These are phyloP conservation scores for Ogataea pilisensis DNA, from an alignment of 805 yeast genomes.

Conservation along the genomic window DNA sequence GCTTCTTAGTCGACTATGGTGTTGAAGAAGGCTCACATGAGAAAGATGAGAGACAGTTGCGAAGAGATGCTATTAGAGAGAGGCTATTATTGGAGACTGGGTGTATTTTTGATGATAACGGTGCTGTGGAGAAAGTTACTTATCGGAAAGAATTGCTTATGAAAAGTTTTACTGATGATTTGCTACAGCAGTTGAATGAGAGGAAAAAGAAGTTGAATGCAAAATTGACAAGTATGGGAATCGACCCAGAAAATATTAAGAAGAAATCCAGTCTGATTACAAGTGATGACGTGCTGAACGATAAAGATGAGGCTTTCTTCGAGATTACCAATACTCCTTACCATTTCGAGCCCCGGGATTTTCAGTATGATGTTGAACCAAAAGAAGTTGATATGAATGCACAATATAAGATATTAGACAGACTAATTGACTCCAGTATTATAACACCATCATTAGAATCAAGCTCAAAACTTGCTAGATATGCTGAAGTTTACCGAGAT, in stretches of 20 bases:
- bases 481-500: constrained; percentile 11
- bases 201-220: neutral
- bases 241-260: neutral
- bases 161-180: neutral
- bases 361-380: neutral
- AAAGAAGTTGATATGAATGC: neutral
- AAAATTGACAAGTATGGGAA: neutral
- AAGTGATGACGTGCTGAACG: no score
- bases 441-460: no score
- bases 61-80: neutral
- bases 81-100: neutral
- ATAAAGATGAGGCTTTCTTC: neutral
- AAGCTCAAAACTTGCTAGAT: no score
- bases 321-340: neutral
- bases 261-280: no score
- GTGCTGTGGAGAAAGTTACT: neutral
- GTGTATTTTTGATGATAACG: constrained; percentile 1
- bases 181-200: neutral
- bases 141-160: neutral
- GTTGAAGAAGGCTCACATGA: no score
- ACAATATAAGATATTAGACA: neutral
- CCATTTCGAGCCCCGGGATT: no score
- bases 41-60: no score
- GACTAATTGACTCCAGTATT: neutral
- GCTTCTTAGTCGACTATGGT: constrained; percentile 10